Evolutionary conservation across 1,284 basidiomycete species (phyloP).

Genomic region (Cutaneotrichosporon sp.): DNA sequence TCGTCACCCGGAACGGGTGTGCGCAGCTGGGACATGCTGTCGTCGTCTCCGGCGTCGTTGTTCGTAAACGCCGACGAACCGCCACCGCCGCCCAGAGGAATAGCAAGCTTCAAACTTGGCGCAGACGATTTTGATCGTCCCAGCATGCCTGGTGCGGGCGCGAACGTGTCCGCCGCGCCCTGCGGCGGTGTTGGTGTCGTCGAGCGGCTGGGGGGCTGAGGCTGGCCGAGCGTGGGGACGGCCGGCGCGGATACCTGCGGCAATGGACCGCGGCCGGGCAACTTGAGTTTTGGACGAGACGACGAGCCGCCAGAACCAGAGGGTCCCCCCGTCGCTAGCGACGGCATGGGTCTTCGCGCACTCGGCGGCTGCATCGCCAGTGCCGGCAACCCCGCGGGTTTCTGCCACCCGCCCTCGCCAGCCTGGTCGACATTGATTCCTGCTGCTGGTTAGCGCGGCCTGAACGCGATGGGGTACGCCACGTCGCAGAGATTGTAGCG

Average conservation of each 20-base stretch:
- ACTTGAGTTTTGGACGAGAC: conserved; percentile 29
- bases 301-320: conserved; percentile 20
- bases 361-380: conserved; percentile 6
- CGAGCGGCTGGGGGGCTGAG: neutral
- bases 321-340: conserved; percentile 12
- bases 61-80: conserved; percentile 12
- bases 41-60: conserved; percentile 17
- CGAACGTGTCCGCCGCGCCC: neutral
- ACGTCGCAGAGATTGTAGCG: too few species aligned
- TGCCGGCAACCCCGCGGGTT: conserved; percentile 16
- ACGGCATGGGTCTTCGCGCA: neutral
- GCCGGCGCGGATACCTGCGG: neutral
- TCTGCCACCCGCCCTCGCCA: conserved; percentile 42
- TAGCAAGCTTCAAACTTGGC: conserved; percentile 34
- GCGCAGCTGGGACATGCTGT: conserved; percentile 16
- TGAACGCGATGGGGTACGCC: too few species aligned
- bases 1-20: conserved; percentile 30
- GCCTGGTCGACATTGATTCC: conserved; percentile 45
- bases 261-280: neutral
- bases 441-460: conserved; percentile 24
- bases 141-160: neutral
- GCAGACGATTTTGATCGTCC: neutral
- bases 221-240: neutral
- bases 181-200: neutral
- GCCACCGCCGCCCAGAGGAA: conserved; percentile 24